These are phyloP conservation scores for Naganishia albida DNA, from an alignment of 1,284 basidiomycete species.

Conservation along the genomic window DNA sequence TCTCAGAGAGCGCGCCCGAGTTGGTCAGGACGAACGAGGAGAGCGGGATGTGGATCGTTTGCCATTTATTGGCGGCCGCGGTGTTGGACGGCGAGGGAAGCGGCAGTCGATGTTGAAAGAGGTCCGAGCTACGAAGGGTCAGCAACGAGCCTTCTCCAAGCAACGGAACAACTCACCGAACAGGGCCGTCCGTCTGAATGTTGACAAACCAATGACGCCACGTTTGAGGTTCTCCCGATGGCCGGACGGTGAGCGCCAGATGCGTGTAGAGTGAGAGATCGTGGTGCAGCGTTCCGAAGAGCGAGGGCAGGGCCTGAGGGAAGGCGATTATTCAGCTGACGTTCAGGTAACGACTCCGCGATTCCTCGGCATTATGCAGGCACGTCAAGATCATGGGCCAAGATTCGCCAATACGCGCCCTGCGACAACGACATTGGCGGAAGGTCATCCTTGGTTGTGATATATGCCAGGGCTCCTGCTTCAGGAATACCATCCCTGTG, in stretches of 20 bases:
- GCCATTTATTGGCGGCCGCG: constrained; percentile 43
- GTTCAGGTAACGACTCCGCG: no score
- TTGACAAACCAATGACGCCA: constrained; percentile 56
- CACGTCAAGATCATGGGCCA: no score
- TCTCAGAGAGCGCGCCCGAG: constrained; percentile 53
- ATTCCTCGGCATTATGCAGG: no score
- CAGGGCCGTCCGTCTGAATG: constrained; percentile 57
- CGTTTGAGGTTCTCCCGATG: constrained; percentile 38
- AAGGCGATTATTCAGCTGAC: background rate
- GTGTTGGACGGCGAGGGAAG: constrained; percentile 41
- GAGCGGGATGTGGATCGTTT: constrained; percentile 56
- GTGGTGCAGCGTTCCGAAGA: constrained; percentile 57
- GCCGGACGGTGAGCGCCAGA: constrained; percentile 54
- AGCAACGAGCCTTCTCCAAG: background rate
- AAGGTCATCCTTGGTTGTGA: no score
- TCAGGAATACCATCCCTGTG: no score
- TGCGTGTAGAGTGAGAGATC: constrained; percentile 56
- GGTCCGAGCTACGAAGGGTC: constrained; percentile 48
- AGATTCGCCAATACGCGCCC: no score
- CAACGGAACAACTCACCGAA: constrained; percentile 41
- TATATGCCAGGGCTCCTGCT: no score
- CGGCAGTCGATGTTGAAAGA: constrained; percentile 59
- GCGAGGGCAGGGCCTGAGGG: constrained; percentile 47
- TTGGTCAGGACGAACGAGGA: constrained; percentile 58
- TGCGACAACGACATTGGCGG: no score